Evolutionary conservation across 768 basidiomycete genomes (phyloP).

Genomic region (Leccinum fibrillosum): DNA sequence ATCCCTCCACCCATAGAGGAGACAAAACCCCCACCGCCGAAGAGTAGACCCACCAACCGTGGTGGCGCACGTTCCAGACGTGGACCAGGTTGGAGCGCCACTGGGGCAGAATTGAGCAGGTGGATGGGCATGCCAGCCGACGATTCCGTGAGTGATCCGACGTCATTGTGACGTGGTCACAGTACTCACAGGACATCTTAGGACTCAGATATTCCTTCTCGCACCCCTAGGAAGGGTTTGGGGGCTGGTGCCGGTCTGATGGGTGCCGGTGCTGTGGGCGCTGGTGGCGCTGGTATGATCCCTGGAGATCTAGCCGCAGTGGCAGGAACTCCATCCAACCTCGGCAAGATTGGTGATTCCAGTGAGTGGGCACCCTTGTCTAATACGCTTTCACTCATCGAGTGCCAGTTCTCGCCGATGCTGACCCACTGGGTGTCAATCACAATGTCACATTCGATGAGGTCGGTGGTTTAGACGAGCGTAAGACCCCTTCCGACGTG

Average conservation of each 20-base stretch:
- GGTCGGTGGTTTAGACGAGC: conserved; percentile 93
- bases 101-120: conserved; percentile 69
- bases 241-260: conserved; percentile 52
- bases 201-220: conserved; percentile 71
- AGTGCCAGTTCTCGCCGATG: conserved; percentile 77
- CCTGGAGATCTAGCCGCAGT: conserved; percentile 56
- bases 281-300: conserved; percentile 54
- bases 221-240: conserved; percentile 68
- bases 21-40: conserved; percentile 38
- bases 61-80: conserved; percentile 40
- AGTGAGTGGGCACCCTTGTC: conserved; percentile 38
- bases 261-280: conserved; percentile 44
- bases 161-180: background rate
- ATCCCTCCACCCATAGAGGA: conserved; percentile 82
- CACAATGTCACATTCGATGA: conserved; percentile 93
- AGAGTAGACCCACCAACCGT: conserved; percentile 37
- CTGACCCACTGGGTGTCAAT: conserved; percentile 93
- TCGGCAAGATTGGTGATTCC: conserved; percentile 81
- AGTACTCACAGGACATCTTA: conserved; percentile 21
- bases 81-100: conserved; percentile 74
- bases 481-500: conserved; percentile 41
- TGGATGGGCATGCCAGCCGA: conserved; percentile 75
- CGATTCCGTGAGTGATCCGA: conserved; percentile 53
- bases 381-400: conserved; percentile 11
- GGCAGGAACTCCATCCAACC: conserved; percentile 78